Evolutionary conservation across 148 eudicot genomes (phyloP).

Genomic region (Rhododendron mucronatum): DNA sequence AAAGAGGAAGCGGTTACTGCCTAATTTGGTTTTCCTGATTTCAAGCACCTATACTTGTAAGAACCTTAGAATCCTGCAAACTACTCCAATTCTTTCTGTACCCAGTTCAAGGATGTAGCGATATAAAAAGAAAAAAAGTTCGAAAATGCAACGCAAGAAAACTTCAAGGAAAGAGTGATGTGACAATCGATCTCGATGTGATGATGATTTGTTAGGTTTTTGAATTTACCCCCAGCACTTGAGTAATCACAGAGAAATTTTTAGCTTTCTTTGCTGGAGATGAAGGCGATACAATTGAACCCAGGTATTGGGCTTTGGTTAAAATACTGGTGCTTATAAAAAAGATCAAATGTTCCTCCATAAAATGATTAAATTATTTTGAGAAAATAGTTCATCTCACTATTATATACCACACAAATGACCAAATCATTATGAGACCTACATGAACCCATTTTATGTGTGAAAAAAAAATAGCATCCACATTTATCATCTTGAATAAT

Average conservation of each 20-base stretch:
- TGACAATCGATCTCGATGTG: not conserved
- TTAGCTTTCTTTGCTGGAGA: not conserved
- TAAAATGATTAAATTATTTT: no score
- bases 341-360: no score
- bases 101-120: not conserved
- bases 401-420: no score
- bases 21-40: slow-evolving; percentile 16
- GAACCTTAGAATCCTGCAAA: not conserved
- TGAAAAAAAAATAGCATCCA: no score
- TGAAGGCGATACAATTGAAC: not conserved
- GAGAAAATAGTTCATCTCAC: no score
- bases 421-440: no score
- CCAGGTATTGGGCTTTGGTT: not conserved
- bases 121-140: no score
- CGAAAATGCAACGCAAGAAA: slow-evolving; percentile 1
- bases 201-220: not conserved
- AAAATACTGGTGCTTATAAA: no score
- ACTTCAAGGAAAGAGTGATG: not conserved
- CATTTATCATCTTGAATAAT: no score
- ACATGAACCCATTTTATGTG: no score
- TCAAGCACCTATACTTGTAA: slow-evolving; percentile 5
- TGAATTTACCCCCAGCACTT: not conserved
- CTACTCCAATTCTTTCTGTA: not conserved
- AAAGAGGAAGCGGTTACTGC: slow-evolving; percentile 81
- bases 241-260: not conserved